phyloP scores from a whole-genome alignment of 1,284 basidiomycete genomes.

The Pseudozyma tsukubaensis region DNA sequence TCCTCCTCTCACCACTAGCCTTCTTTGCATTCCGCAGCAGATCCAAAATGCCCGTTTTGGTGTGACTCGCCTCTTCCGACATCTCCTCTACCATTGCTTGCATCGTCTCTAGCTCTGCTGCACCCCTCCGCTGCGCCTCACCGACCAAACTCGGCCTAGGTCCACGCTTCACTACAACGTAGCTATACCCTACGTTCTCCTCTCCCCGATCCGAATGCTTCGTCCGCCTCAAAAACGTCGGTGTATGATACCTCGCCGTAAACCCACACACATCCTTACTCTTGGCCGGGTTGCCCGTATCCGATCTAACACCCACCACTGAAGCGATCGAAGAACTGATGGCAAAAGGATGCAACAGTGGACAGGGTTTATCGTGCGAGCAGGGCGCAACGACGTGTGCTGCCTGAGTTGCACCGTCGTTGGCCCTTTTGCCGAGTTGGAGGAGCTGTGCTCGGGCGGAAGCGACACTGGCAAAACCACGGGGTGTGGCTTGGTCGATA shows the following conservation, averaged over 20 bases:
- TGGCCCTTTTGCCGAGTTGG: conserved; percentile 72
- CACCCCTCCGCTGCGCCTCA: conserved; percentile 21
- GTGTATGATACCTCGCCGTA: conserved; percentile 85
- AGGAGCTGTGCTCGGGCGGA: conserved; percentile 84
- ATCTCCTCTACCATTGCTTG: conserved; percentile 12
- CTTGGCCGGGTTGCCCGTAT: conserved; percentile 50
- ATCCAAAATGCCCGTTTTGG: conserved; percentile 58
- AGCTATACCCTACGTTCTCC: conserved; percentile 88
- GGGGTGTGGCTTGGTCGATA: conserved; percentile 83
- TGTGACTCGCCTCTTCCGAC: conserved; percentile 19
- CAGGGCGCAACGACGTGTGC: conserved; percentile 83
- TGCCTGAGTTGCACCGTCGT: too few species aligned
- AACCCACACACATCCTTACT: conserved; percentile 79
- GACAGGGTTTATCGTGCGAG: conserved; percentile 89
- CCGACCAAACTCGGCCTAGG: conserved; percentile 72
- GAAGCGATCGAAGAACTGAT: conserved; percentile 21
- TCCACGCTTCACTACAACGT: conserved; percentile 87
- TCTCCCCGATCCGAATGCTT: conserved; percentile 86
- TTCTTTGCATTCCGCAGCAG: conserved; percentile 38
- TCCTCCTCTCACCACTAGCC: conserved; percentile 12
- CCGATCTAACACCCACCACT: conserved; percentile 14
- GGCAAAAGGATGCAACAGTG: conserved; percentile 72
- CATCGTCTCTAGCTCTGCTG: background rate
- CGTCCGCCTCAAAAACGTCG: conserved; percentile 83
- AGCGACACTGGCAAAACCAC: conserved; percentile 84